Conservation (phyloP, 805 yeast species). For the Priceomyces haplophilus region DNA sequence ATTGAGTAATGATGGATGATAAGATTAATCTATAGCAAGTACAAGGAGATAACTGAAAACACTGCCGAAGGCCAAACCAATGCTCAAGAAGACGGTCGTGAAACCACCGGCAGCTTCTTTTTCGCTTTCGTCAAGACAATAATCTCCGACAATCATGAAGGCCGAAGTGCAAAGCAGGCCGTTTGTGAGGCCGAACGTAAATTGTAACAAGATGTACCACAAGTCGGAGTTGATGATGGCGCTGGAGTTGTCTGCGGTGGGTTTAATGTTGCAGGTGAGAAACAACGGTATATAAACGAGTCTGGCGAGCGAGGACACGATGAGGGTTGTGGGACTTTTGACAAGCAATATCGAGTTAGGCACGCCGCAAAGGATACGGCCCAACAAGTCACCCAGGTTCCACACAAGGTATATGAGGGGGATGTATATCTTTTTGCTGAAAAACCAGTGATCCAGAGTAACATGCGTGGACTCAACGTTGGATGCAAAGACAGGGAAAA, state of each 20-base stretch:
- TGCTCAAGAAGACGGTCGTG: conserved; percentile 72
- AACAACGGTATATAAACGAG: conserved; percentile 67
- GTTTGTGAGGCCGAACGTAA: conserved; percentile 79
- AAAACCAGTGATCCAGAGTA: conserved; percentile 34
- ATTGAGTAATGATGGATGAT: background rate
- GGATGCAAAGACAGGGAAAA: conserved; percentile 90
- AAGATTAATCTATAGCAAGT: conserved; percentile 17
- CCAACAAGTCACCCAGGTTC: conserved; percentile 86
- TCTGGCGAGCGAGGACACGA: conserved; percentile 56
- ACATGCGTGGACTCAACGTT: conserved; percentile 50
- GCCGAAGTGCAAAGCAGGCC: conserved; percentile 82
- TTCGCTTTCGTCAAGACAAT: conserved; percentile 59
- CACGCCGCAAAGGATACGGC: conserved; percentile 67
- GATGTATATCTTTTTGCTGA: conserved; percentile 48
- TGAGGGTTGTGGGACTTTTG: conserved; percentile 39
- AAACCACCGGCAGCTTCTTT: conserved; percentile 94
- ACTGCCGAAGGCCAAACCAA: conserved; percentile 80
- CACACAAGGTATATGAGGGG: conserved; percentile 81
- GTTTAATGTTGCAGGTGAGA: conserved; percentile 60
- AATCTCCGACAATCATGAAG: conserved; percentile 70
- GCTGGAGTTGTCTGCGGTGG: conserved; percentile 25
- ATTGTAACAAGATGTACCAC: conserved; percentile 66
- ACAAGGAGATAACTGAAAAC: conserved; percentile 69
- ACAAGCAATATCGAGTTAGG: conserved; percentile 37
- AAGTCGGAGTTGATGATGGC: conserved; percentile 55